Evolutionary conservation across 2,329 filamentous ascomycete genomes (phyloP), one percentile per base, ranked within the genome.

Genomic region (Atkinsonella texensis): DNA sequence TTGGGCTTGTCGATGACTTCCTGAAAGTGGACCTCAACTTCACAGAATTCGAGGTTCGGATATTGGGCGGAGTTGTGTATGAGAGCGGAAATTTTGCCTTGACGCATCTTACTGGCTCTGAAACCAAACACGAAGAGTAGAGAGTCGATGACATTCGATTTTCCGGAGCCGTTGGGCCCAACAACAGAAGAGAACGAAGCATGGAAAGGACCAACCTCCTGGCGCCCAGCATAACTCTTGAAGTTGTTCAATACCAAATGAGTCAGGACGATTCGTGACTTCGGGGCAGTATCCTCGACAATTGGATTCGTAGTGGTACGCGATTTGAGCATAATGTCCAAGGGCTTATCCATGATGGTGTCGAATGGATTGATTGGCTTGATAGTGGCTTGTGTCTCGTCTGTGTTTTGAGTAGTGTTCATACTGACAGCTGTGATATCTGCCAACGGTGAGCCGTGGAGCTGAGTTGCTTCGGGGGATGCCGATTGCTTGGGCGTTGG

Each of bases 111-210:
- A 75, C 91, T 97, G 42, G 93, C 93, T 54, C 93, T 84, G 73
- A 98, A 98, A 50, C 94, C 93, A 64, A 98, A 98, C n/a, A 98
- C 93, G 63, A 98, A 98, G 1, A 98, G 80, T 31, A 98, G 74
- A 2, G 93, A 96, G 69, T 98, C 93, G 64, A 98, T 98, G 56
- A 98, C 94, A 61, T 98, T 98, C 20, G 93, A 97, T 67, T 98
- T 98, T 53, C 93, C 93, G 10, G 93, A 98, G 55, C 93, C 93
- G 65, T 98, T 98, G 48, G 94, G 93, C 0, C 93, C 94, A 10
- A 98, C 93, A 2, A 98, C 93, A 0, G 93, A 96, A 1, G 93
- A 96, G 70, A 98, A 98, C 0, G 93, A 98, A 1, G 88, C 80
- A 66, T 98, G 93, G 66, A 98, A 98, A 0, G 93, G 93, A 0